phyloP scores from a whole-genome alignment of 1,139 yeast species.

The Hyphopichia fennica region DNA sequence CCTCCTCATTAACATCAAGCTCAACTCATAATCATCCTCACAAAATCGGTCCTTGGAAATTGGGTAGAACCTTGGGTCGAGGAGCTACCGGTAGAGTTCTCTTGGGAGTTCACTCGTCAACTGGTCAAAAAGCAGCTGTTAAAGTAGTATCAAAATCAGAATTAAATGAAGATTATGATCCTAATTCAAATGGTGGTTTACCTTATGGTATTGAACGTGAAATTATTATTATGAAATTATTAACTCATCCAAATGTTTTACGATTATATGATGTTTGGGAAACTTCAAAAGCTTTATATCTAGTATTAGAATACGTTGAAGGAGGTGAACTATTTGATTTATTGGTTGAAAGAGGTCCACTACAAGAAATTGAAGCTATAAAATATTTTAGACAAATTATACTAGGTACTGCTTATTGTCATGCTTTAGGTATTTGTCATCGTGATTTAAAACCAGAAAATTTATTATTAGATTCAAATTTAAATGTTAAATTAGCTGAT shows the following conservation, averaged over 20 bases:
- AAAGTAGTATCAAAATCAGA: conserved; percentile 74
- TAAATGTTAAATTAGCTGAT: conserved; percentile 76
- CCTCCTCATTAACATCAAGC: conserved; percentile 34
- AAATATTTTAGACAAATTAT: conserved; percentile 74
- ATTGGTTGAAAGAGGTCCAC: conserved; percentile 76
- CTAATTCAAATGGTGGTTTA: conserved; percentile 48
- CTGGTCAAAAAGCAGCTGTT: conserved; percentile 79
- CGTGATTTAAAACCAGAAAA: conserved; percentile 83
- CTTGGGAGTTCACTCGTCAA: conserved; percentile 64
- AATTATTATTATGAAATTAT: conserved; percentile 76
- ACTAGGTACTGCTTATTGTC: conserved; percentile 80
- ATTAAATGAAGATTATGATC: conserved; percentile 40
- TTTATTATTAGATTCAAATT: conserved; percentile 61
- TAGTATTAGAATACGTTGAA: conserved; percentile 78
- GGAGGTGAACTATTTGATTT: conserved; percentile 82
- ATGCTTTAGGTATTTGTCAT: conserved; percentile 77
- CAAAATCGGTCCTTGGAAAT: conserved; percentile 74
- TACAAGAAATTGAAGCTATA: conserved; percentile 72
- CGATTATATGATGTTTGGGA: conserved; percentile 84
- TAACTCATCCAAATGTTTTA: conserved; percentile 75
- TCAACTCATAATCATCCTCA: conserved; percentile 41
- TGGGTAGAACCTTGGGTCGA: conserved; percentile 76
- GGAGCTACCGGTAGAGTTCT: conserved; percentile 84
- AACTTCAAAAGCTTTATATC: conserved; percentile 69
- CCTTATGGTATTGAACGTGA: conserved; percentile 85